Evolutionary conservation across 129 eudicot species (phyloP).

Genomic region (Logfia minima): DNA sequence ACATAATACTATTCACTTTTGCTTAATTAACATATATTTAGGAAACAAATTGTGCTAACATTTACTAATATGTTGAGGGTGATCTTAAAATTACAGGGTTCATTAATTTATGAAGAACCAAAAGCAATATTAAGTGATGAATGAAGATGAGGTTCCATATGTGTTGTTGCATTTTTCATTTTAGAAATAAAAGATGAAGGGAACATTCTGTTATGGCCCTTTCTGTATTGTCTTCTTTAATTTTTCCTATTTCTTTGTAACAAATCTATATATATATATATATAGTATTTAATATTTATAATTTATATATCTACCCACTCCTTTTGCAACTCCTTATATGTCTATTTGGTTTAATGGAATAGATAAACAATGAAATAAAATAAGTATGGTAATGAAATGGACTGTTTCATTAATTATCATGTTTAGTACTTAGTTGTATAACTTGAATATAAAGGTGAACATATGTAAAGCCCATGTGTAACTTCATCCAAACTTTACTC

Average conservation of each 20-base stretch:
- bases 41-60: neutral
- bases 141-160: neutral
- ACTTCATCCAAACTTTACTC: too few species aligned
- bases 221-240: neutral
- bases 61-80: neutral
- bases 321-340: neutral
- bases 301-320: neutral
- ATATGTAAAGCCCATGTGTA: too few species aligned
- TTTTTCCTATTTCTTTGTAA: neutral
- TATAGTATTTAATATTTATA: neutral
- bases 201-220: conserved; percentile 12
- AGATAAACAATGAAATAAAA: too few species aligned
- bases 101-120: conserved; percentile 6
- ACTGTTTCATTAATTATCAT: too few species aligned
- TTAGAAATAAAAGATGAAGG: conserved; percentile 13
- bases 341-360: neutral
- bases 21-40: neutral
- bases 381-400: too few species aligned
- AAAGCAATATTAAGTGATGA: conserved; percentile 1
- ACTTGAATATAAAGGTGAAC: too few species aligned
- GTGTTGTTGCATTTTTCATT: conserved; percentile 11
- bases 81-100: conserved; percentile 5
- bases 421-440: too few species aligned
- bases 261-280: neutral
- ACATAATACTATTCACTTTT: neutral